A percentile compares a stretch with the other conserved stretches of the same genome.
phyloP scores from a whole-genome alignment of 2,329 filamentous ascomycete species.

The Allantophomopsis cytisporea region DNA sequence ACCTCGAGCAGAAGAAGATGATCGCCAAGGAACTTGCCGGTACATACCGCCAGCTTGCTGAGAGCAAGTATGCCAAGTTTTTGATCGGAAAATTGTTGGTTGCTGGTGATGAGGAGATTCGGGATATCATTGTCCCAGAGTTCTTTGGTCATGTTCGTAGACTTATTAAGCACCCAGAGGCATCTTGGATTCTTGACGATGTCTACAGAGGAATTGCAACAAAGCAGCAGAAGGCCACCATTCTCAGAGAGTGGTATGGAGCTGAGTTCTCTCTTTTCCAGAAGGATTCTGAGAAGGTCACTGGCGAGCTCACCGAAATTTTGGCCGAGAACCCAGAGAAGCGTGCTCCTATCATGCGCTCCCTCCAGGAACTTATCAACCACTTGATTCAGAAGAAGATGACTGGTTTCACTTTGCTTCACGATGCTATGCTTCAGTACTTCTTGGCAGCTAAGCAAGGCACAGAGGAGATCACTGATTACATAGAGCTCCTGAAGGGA shows the following conservation, averaged over 20 bases:
- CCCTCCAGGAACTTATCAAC: slow-evolving; percentile 78
- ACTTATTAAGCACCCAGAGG: slow-evolving; percentile 91
- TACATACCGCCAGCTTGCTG: slow-evolving; percentile 70
- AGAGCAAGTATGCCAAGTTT: slow-evolving; percentile 97
- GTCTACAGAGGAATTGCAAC: slow-evolving; percentile 85
- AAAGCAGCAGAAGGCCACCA: slow-evolving; percentile 67
- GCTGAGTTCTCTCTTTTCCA: slow-evolving; percentile 80
- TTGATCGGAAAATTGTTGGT: slow-evolving; percentile 89
- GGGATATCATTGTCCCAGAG: slow-evolving; percentile 80
- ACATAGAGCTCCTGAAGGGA: slow-evolving; percentile 79
- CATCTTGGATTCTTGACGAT: slow-evolving; percentile 95
- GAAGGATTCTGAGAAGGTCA: slow-evolving; percentile 33
- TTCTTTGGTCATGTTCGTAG: slow-evolving; percentile 91
- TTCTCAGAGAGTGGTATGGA: slow-evolving; percentile 93
- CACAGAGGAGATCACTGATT: slow-evolving; percentile 73
- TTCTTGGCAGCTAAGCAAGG: slow-evolving; percentile 68
- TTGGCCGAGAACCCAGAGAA: slow-evolving; percentile 72
- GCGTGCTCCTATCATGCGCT: slow-evolving; percentile 73
- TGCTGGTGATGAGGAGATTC: slow-evolving; percentile 77
- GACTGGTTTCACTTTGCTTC: slow-evolving; percentile 93
- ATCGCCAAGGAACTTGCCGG: slow-evolving; percentile 82
- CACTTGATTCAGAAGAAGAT: slow-evolving; percentile 90
- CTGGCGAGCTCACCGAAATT: slow-evolving; percentile 57
- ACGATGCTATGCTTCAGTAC: slow-evolving; percentile 97
- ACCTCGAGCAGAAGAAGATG: slow-evolving; percentile 66